Evolutionary conservation across 2,329 filamentous ascomycete genomes (phyloP).

Genomic region (Biscogniauxia sp.): DNA sequence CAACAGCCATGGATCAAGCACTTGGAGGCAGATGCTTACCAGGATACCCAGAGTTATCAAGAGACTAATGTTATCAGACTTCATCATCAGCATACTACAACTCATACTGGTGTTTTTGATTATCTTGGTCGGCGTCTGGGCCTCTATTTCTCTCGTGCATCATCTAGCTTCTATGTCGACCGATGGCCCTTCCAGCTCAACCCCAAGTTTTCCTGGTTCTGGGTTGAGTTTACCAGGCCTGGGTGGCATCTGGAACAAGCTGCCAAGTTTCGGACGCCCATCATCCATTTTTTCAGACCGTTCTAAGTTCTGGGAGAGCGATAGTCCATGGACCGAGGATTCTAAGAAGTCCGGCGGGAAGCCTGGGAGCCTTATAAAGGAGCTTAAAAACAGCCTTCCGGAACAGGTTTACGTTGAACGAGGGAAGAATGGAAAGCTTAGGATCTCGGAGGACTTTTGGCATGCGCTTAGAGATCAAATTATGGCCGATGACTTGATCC

Average conservation of each 20-base stretch:
- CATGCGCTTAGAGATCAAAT: conserved; percentile 59
- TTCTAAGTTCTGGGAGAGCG: not conserved
- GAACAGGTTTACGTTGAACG: conserved; percentile 54
- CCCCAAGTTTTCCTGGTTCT: not conserved
- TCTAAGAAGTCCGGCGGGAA: not conserved
- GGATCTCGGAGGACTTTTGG: conserved; percentile 64
- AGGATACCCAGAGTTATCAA: not conserved
- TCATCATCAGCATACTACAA: not conserved
- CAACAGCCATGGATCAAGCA: not conserved
- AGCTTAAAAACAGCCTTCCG: conserved; percentile 52
- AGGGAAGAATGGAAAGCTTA: conserved; percentile 48
- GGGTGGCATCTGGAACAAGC: not conserved
- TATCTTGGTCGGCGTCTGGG: not conserved
- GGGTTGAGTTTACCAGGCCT: not conserved
- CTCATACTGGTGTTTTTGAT: not conserved
- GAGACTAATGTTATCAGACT: not conserved
- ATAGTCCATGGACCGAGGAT: not conserved
- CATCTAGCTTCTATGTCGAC: not conserved
- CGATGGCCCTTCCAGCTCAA: not conserved
- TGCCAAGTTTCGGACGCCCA: not conserved
- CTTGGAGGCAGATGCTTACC: not conserved
- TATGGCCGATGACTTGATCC: conserved; percentile 44
- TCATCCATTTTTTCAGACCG: not conserved
- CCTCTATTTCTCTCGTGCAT: not conserved
- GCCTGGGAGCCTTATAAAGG: conserved; percentile 28